Base-by-base conservation (phyloP, 331 rosid species). In the Quercus tomentella region DNA sequence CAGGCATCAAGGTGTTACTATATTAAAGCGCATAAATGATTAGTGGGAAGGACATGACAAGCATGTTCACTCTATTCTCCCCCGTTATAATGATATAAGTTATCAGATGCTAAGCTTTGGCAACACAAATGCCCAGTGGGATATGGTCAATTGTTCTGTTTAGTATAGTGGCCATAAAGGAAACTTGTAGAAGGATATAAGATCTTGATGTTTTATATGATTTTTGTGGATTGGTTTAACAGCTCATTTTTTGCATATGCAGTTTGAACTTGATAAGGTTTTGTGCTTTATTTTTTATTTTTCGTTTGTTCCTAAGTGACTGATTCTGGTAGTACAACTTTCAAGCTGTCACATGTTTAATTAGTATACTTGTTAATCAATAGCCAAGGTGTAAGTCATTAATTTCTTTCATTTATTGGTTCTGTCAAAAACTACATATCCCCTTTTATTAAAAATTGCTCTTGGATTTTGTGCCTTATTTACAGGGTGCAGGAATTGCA, bases 401-500 rank as follows among this genome's bases (percentile, higher is more conserved):
- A 21, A n/a, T 62, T 79, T 51, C 67, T 43, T 65, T 65, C 51
- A 67, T 49, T 78, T 82, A 31, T 77, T 52, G 72, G 52, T 73
- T 17, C 28, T 57, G 43, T 77, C 62, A 55, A 52, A 80, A 70
- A 41, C 45, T 49, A 14, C 33, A 56, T 30, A 14, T 37, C 1
- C 73, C 20, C 31, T 73, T 52, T 21, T 52, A 54, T 28, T 73
- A 58, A 77, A 26, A 26, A 41, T 49, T 82, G 55, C 74, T 79
- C 52, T 67, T 10, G 45, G 15, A 31, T 25, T 5, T 81, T 79
- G 23, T 67, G 58, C 70, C 72, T 57, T 84, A 60, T 77, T 73
- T 80, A 81, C 81, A 95, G 99, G 97, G 94, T 82, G 99, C 99
- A 75, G 97, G 99, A 79, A 82, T 81, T 79, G 91, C 98, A 67